These are phyloP conservation scores for Elaeagnus macrophylla DNA, from an alignment of 306 rosid species.

Conservation along the genomic window DNA sequence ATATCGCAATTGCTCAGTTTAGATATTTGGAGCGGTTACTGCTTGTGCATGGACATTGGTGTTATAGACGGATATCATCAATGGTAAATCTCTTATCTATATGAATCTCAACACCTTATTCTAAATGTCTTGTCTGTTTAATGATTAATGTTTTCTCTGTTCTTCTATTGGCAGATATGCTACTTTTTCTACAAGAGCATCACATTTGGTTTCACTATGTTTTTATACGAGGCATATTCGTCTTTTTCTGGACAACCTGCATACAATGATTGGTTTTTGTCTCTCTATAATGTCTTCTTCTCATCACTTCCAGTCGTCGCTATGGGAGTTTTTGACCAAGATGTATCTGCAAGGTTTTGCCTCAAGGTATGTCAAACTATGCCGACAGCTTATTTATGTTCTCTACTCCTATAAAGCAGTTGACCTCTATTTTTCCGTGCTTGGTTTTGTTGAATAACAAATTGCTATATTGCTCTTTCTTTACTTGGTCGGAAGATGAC, in stretches of 20 bases:
- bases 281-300: constrained; percentile 76
- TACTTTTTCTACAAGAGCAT: constrained; percentile 92
- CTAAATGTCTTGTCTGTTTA: not conserved
- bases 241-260: constrained; percentile 82
- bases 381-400: not conserved
- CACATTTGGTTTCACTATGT: constrained; percentile 78
- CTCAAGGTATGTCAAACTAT: constrained; percentile 29
- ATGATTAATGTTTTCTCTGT: constrained; percentile 15
- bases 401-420: not conserved
- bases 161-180: constrained; percentile 68
- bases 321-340: constrained; percentile 91
- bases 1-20: constrained; percentile 94
- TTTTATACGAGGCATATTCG: constrained; percentile 74
- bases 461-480: no score
- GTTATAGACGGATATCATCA: constrained; percentile 87
- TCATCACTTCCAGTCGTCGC: constrained; percentile 88
- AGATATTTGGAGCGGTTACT: constrained; percentile 80
- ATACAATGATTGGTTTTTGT: constrained; percentile 92
- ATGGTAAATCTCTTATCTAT: constrained; percentile 49
- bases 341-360: constrained; percentile 77
- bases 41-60: constrained; percentile 99
- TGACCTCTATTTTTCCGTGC: no score
- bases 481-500: no score
- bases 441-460: no score
- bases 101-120: not conserved